Conservation (phyloP, 2,329 filamentous ascomycete genomes). For the Aureobasidium sp. region DNA sequence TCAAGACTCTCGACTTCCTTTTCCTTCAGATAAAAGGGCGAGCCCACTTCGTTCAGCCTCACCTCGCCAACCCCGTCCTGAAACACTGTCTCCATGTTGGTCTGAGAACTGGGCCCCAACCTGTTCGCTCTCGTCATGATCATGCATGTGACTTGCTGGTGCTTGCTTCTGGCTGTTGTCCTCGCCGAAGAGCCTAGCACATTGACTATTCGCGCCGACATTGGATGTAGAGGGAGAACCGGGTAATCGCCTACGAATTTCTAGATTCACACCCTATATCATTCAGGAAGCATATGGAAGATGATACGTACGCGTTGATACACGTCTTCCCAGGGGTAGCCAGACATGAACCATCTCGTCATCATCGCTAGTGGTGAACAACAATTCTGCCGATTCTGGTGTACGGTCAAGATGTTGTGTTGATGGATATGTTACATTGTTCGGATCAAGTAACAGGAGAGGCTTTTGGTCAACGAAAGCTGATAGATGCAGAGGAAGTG, state of each 20-base stretch:
- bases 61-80: slow-evolving; percentile 28
- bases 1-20: slow-evolving; percentile 31
- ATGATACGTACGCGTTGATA: slow-evolving; percentile 23
- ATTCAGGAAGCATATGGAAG: background rate
- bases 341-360: slow-evolving; percentile 25
- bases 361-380: slow-evolving; percentile 22
- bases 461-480: background rate
- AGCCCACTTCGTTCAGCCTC: slow-evolving; percentile 24
- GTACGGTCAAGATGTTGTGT: slow-evolving; percentile 21
- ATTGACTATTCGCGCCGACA: slow-evolving; percentile 21
- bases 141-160: slow-evolving; percentile 1
- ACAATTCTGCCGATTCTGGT: slow-evolving; percentile 26
- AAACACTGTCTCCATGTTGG: slow-evolving; percentile 22
- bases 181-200: background rate
- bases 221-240: slow-evolving; percentile 24
- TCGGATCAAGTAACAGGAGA: background rate
- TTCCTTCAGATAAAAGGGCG: slow-evolving; percentile 28
- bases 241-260: slow-evolving; percentile 22
- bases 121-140: background rate
- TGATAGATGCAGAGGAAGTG: background rate
- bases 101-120: background rate
- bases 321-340: slow-evolving; percentile 25
- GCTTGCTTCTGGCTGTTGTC: background rate
- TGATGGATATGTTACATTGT: background rate
- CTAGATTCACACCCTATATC: background rate